phyloP scores from a whole-genome alignment of 371 early-diverging fungal genomes.

The Saksenaea oblongispora region DNA sequence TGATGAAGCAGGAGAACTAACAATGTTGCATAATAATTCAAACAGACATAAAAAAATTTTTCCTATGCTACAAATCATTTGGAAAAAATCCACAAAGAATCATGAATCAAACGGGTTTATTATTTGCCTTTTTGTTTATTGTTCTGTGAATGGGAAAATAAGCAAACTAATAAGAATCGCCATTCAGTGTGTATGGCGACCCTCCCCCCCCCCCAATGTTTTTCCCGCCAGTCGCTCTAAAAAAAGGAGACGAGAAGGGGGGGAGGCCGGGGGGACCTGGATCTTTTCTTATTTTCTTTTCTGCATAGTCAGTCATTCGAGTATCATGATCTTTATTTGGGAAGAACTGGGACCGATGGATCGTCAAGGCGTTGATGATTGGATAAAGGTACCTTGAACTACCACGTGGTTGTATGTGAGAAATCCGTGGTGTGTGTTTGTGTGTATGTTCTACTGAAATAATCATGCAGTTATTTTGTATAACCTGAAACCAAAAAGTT shows the following conservation, averaged over 20 bases:
- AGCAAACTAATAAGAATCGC: background rate
- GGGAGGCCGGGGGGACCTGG: background rate
- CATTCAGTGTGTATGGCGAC: background rate
- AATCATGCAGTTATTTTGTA: constrained; percentile 3
- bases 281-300: too few species aligned
- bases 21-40: constrained; percentile 1
- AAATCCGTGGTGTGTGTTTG: background rate
- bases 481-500: background rate
- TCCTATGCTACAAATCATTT: background rate
- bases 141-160: background rate
- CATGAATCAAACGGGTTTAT: background rate
- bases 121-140: background rate
- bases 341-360: background rate
- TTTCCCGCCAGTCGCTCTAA: background rate
- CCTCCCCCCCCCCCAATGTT: background rate
- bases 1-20: background rate
- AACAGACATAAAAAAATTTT: background rate
- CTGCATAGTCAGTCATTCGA: background rate
- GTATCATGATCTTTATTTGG: background rate
- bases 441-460: background rate
- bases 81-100: background rate
- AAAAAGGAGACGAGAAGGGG: background rate
- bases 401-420: background rate
- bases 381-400: background rate
- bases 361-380: background rate